Conservation (phyloP, 345 rosid genomes). For the Brassica cretica region DNA sequence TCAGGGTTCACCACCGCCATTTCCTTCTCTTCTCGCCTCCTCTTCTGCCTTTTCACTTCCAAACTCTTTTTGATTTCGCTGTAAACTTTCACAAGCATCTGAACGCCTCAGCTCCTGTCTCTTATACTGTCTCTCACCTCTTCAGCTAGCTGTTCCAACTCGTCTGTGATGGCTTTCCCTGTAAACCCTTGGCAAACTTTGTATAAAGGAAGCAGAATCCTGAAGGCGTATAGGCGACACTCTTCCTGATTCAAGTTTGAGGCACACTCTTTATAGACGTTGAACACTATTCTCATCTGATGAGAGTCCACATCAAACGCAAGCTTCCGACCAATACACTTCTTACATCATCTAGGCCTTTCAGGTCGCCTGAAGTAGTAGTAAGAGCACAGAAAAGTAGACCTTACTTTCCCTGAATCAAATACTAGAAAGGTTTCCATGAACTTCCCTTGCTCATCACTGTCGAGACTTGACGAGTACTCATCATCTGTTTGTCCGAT, state of each 20-base stretch:
- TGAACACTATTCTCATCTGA: constrained; percentile 65
- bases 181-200: constrained; percentile 79
- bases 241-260: constrained; percentile 46
- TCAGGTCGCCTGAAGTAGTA: constrained; percentile 40
- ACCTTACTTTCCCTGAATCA: constrained; percentile 55
- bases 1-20: constrained; percentile 75
- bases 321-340: constrained; percentile 50
- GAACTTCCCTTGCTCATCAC: constrained; percentile 53
- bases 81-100: constrained; percentile 51
- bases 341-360: constrained; percentile 29
- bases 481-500: constrained; percentile 43
- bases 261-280: constrained; percentile 46
- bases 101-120: constrained; percentile 45
- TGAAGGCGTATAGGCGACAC: constrained; percentile 45
- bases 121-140: constrained; percentile 54
- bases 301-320: constrained; percentile 61
- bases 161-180: constrained; percentile 65
- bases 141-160: constrained; percentile 63
- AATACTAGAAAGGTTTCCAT: constrained; percentile 63
- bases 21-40: constrained; percentile 65
- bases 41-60: constrained; percentile 63
- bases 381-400: constrained; percentile 44
- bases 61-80: constrained; percentile 57
- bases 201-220: constrained; percentile 62
- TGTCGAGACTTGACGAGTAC: constrained; percentile 57